Evolutionary conservation across 176 grass and related monocot genomes (phyloP).

Genomic region (Hordeum marinum): DNA sequence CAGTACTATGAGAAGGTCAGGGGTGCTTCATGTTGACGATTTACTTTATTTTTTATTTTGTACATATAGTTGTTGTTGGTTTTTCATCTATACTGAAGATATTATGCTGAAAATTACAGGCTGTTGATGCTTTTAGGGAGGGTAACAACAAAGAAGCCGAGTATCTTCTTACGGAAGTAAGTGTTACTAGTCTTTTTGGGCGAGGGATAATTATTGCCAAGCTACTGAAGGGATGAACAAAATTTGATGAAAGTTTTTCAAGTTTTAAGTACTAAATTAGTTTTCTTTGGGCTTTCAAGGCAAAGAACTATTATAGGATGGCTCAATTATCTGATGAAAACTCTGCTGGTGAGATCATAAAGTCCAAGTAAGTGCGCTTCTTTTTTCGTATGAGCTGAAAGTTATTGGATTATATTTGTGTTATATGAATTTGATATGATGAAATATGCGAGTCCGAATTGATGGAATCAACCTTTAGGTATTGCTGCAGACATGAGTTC

Average conservation of each 20-base stretch:
- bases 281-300: constrained; percentile 46
- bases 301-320: constrained; percentile 51
- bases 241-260: constrained; percentile 2
- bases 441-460: background rate
- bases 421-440: background rate
- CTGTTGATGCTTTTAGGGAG: constrained; percentile 61
- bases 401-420: constrained; percentile 7
- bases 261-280: background rate
- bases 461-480: background rate
- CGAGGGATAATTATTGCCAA: background rate
- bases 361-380: constrained; percentile 30
- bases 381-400: background rate
- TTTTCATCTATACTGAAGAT: constrained; percentile 3
- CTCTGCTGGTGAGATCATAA: constrained; percentile 49
- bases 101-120: constrained; percentile 48
- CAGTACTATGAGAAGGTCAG: constrained; percentile 87
- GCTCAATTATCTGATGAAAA: constrained; percentile 70
- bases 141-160: constrained; percentile 53
- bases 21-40: background rate
- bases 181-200: background rate
- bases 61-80: background rate
- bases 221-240: background rate
- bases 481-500: constrained; percentile 54
- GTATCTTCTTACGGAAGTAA: constrained; percentile 68
- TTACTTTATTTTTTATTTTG: background rate